Evolutionary conservation across 2,329 filamentous ascomycete genomes (phyloP).

Genomic region (Hirsutella thompsonii): DNA sequence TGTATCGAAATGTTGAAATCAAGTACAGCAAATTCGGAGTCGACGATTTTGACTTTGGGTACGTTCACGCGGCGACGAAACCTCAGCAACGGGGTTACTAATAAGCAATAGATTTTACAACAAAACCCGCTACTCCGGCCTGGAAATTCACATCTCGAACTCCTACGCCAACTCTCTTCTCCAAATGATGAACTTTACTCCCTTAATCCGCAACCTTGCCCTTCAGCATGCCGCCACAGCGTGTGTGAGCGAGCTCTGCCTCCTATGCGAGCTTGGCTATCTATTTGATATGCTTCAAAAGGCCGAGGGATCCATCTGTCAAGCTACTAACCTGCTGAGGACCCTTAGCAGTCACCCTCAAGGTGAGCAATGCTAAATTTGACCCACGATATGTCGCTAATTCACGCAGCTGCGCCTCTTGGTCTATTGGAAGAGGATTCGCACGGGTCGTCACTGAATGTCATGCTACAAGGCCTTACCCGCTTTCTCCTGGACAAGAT

Average conservation of each 20-base stretch:
- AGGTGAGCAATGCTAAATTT: conserved; percentile 27
- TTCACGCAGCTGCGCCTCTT: conserved; percentile 47
- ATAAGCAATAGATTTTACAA: conserved; percentile 65
- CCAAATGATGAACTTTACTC: conserved; percentile 85
- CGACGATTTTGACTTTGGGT: conserved; percentile 98
- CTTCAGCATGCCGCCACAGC: conserved; percentile 78
- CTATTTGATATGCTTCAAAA: conserved; percentile 98
- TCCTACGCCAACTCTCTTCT: conserved; percentile 90
- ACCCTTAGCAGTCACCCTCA: conserved; percentile 75
- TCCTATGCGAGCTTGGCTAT: conserved; percentile 90
- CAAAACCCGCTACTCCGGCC: conserved; percentile 76
- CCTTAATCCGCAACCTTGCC: conserved; percentile 74
- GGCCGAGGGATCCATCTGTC: conserved; percentile 83
- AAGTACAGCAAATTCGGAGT: conserved; percentile 98
- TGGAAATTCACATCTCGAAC: conserved; percentile 94
- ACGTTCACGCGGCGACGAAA: conserved; percentile 18
- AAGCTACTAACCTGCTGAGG: conserved; percentile 89
- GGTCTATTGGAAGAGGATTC: conserved; percentile 77
- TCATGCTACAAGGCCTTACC: conserved; percentile 76
- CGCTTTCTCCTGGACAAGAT: conserved; percentile 79
- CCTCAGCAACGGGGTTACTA: conserved; percentile 5
- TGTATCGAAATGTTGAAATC: conserved; percentile 92
- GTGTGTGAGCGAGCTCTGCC: conserved; percentile 70
- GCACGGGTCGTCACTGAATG: conserved; percentile 58
- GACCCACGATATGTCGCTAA: neutral